A percentile compares a stretch with the other conserved stretches of the same genome.
phyloP scores from a whole-genome alignment of 2,329 filamentous ascomycete species.

The Lachnellula willkommii region DNA sequence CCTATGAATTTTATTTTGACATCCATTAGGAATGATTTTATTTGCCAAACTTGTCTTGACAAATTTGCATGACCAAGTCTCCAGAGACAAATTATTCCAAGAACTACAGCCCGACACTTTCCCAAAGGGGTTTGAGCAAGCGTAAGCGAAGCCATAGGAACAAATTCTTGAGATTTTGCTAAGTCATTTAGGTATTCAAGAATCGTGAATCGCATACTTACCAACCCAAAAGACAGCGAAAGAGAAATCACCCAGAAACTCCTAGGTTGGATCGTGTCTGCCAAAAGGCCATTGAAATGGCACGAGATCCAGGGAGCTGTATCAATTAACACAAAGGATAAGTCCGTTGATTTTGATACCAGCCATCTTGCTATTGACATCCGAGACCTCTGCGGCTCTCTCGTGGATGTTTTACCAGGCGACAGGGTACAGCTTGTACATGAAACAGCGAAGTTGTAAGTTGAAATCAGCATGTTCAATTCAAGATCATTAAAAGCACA shows the following conservation, averaged over 20 bases:
- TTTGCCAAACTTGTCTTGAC: slow-evolving; percentile 29
- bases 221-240: background rate
- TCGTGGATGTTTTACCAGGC: slow-evolving; percentile 30
- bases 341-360: slow-evolving; percentile 28
- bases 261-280: slow-evolving; percentile 37
- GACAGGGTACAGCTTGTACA: slow-evolving; percentile 35
- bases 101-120: slow-evolving; percentile 13
- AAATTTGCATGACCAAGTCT: slow-evolving; percentile 19
- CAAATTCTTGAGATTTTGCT: background rate
- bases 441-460: slow-evolving; percentile 33
- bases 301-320: slow-evolving; percentile 38
- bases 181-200: slow-evolving; percentile 1
- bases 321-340: slow-evolving; percentile 30
- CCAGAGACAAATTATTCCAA: background rate
- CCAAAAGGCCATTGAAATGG: slow-evolving; percentile 36
- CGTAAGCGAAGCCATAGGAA: slow-evolving; percentile 7
- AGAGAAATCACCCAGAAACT: slow-evolving; percentile 19
- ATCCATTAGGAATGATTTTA: slow-evolving; percentile 29
- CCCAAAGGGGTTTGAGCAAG: slow-evolving; percentile 13
- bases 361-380: slow-evolving; percentile 23
- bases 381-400: slow-evolving; percentile 34
- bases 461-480: background rate
- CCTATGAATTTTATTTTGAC: background rate
- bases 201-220: slow-evolving; percentile 12
- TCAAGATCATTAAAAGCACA: background rate